Conservation (phyloP, 768 basidiomycete genomes). For the Podaxis pistillaris region DNA sequence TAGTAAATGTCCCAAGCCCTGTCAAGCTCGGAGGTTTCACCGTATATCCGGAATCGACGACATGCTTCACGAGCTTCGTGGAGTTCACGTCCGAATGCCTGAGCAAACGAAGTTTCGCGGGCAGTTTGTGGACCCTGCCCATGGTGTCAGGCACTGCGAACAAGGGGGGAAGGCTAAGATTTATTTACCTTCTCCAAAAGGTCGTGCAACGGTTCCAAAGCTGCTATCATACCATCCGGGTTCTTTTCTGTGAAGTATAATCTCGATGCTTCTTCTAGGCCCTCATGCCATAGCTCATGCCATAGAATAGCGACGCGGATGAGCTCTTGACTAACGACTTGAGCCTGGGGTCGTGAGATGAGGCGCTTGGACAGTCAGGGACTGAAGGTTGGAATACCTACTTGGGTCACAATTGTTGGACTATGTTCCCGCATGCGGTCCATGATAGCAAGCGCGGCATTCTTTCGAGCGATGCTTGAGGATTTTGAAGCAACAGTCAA, state of each 20-base stretch:
- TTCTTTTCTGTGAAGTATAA: slow-evolving; percentile 97
- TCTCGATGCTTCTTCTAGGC: slow-evolving; percentile 94
- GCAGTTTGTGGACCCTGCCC: slow-evolving; percentile 87
- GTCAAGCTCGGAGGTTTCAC: slow-evolving; percentile 87
- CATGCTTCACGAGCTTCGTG: slow-evolving; percentile 92
- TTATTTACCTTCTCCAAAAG: slow-evolving; percentile 75
- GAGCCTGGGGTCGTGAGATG: slow-evolving; percentile 2
- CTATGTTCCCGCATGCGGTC: slow-evolving; percentile 93
- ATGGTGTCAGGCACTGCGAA: not conserved
- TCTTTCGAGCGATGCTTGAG: slow-evolving; percentile 76
- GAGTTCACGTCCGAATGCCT: slow-evolving; percentile 91
- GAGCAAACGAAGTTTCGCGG: slow-evolving; percentile 92
- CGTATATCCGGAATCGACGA: slow-evolving; percentile 79
- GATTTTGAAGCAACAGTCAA: slow-evolving; percentile 97
- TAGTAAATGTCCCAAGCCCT: slow-evolving; percentile 99
- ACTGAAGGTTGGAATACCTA: slow-evolving; percentile 24
- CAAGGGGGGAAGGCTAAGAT: not conserved
- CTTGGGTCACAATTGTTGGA: slow-evolving; percentile 82
- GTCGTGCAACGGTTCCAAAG: slow-evolving; percentile 89
- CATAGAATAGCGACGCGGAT: slow-evolving; percentile 97
- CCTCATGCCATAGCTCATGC: slow-evolving; percentile 99
- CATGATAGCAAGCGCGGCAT: slow-evolving; percentile 86
- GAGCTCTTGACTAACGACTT: slow-evolving; percentile 85
- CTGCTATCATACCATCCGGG: slow-evolving; percentile 94
- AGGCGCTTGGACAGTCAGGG: not conserved